Evolutionary conservation across 768 basidiomycete genomes (phyloP).

Genomic region (Suillus tomentosus): DNA sequence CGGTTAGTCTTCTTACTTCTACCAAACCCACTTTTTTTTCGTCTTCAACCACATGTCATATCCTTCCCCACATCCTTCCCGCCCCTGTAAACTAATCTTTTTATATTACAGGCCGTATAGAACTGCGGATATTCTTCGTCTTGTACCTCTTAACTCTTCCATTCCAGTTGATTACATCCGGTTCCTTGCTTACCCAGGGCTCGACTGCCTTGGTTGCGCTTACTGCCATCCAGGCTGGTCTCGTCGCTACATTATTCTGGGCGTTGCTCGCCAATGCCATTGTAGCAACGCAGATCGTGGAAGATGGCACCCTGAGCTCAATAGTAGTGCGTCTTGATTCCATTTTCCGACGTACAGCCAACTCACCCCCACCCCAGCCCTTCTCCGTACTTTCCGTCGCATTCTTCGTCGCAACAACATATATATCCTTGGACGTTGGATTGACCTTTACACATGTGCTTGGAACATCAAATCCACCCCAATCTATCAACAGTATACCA

Average conservation of each 20-base stretch:
- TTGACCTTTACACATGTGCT: constrained; percentile 65
- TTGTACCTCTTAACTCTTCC: constrained; percentile 73
- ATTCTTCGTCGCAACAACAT: constrained; percentile 73
- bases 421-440: constrained; percentile 83
- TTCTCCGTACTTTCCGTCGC: constrained; percentile 54
- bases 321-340: constrained; percentile 51
- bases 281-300: constrained; percentile 87
- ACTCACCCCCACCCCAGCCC: constrained; percentile 46
- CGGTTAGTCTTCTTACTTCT: constrained; percentile 48
- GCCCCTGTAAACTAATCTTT: constrained; percentile 12
- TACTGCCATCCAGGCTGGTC: constrained; percentile 77
- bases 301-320: constrained; percentile 81
- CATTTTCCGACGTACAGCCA: constrained; percentile 4
- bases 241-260: constrained; percentile 82
- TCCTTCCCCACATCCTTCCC: constrained; percentile 1
- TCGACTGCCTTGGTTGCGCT: constrained; percentile 66
- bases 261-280: constrained; percentile 72
- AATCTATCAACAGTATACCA: constrained; percentile 61
- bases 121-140: constrained; percentile 65
- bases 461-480: constrained; percentile 58
- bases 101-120: constrained; percentile 55
- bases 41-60: not conserved
- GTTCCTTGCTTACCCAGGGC: constrained; percentile 79
- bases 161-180: constrained; percentile 81
- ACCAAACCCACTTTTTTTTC: not conserved